These are phyloP conservation scores for Entomortierella chlamydospora DNA, from an alignment of 192 early-diverging fungal genomes.

Conservation along the genomic window DNA sequence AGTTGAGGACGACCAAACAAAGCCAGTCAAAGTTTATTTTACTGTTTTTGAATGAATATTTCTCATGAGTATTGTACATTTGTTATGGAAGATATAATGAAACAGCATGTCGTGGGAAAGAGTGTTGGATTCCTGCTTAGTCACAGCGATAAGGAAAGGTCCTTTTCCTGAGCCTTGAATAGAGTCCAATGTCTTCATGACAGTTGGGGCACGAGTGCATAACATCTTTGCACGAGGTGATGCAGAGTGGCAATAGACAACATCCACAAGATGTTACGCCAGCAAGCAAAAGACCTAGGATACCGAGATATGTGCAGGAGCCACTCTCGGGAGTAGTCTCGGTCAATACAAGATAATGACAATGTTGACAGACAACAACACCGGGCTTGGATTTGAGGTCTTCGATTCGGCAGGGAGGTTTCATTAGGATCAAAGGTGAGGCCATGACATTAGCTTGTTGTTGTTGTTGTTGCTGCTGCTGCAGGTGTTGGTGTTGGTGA, in stretches of 20 bases:
- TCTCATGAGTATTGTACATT: too few species aligned
- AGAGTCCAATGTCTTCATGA: slow-evolving; percentile 48
- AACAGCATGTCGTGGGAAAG: too few species aligned
- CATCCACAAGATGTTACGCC: slow-evolving; percentile 51
- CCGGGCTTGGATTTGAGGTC: slow-evolving; percentile 32
- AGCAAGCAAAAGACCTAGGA: slow-evolving; percentile 34
- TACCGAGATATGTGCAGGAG: slow-evolving; percentile 47
- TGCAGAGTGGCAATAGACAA: slow-evolving; percentile 39
- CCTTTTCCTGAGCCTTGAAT: slow-evolving; percentile 27
- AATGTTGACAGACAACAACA: slow-evolving; percentile 48
- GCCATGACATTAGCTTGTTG: slow-evolving; percentile 6
- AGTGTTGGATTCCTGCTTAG: too few species aligned
- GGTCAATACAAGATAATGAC: slow-evolving; percentile 36
- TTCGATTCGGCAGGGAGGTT: slow-evolving; percentile 33
- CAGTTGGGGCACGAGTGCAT: slow-evolving; percentile 51
- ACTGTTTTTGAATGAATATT: too few species aligned
- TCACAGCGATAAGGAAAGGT: slow-evolving; percentile 27
- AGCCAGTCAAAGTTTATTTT: too few species aligned
- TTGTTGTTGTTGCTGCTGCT: neutral
- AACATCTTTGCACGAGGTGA: slow-evolving; percentile 50
- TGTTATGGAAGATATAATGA: too few species aligned
- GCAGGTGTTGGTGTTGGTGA: neutral
- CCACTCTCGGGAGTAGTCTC: slow-evolving; percentile 46
- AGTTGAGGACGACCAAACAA: too few species aligned
- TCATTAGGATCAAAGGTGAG: slow-evolving; percentile 38